Evolutionary conservation across 331 rosid species (phyloP), one percentile per base, ranked within the genome.

Genomic region (Telfairia occidentalis): DNA sequence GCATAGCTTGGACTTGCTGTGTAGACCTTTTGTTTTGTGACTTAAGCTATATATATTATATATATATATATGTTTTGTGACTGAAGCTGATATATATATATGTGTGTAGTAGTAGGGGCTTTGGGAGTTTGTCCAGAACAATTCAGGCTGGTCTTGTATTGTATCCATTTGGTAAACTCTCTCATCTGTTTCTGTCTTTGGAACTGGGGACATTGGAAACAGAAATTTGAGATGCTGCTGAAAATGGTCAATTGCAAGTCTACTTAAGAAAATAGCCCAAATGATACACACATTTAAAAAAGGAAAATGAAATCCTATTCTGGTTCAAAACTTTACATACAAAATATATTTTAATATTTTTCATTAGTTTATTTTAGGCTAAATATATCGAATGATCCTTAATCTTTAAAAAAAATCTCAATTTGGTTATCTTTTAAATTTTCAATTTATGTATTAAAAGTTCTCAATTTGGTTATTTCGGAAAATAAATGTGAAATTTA

Each of bases 1-100:
- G 58, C 75, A 71, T 71, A 71, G 75, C 75, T 46, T 46, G 38
- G 54, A 71, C 24, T 12, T 11, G n/a, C 23, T 45, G 54, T 46
- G 75, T 71, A 46, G 2, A 71, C 46, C 42, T 70, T 45, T 24
- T 19, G 74, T 70, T 26, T 26, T 3, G 23, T 16, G 59, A 24
- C 59, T 71, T 28, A 71, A 71, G 75, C 11, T 29, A 28, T 46
- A 46, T 45, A 28, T 67, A 42, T 66, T 59, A 5, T 29, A 28
- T 46, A 46, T 45, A 28, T 67, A 42, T 66, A 4, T 66, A 34
- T 69, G 52, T 37, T 54, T 13, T 46, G n/a, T 46, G 46, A 46
- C n/a, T n/a, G 46, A 34, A 26, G 19, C 11, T 16, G 74, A 67
- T 43, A 8, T 42, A 18, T n/a, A n/a, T n/a, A n/a, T n/a, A n/a